Percentiles rank a stretch among this genome's conserved stretches.
Conservation (phyloP, 78 protist species). For the Speleostelium caveatum region DNA sequence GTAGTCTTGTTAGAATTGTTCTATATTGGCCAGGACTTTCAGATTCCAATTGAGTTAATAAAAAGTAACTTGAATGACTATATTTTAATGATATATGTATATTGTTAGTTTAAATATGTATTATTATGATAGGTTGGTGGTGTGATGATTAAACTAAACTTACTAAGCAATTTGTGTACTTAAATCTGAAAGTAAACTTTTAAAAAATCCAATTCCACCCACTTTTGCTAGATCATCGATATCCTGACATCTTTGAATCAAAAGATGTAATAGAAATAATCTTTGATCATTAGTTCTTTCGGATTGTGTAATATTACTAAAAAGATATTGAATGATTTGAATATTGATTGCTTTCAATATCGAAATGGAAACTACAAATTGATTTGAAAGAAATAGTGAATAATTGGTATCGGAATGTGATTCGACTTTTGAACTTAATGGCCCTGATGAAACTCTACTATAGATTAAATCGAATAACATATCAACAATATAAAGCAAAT, state of each 20-base stretch:
- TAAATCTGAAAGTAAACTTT: conserved; percentile 31
- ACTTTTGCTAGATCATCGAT: conserved; percentile 24
- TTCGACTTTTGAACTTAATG: conserved; percentile 31
- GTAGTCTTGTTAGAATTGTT: conserved; percentile 32
- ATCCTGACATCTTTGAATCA: conserved; percentile 49
- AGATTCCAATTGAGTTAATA: conserved; percentile 64
- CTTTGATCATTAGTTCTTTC: conserved; percentile 38
- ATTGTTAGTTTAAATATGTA: no score
- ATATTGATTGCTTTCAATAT: conserved; percentile 44
- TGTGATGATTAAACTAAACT: no score
- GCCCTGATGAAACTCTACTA: conserved; percentile 3
- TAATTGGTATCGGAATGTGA: conserved; percentile 47
- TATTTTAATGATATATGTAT: no score
- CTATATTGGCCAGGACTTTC: conserved; percentile 74
- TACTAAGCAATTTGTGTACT: conserved; percentile 60
- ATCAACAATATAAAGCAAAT: conserved; percentile 37
- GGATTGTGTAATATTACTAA: conserved; percentile 4
- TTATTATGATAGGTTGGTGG: no score
- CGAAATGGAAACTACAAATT: conserved; percentile 46
- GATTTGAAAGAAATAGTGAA: conserved; percentile 58
- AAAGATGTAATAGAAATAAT: conserved; percentile 40
- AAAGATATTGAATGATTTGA: conserved; percentile 40
- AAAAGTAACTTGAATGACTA: conserved; percentile 76
- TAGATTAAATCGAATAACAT: conserved; percentile 61
- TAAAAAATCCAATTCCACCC: conserved; percentile 71